Conservation (phyloP, 805 yeast genomes). For the Starmerella khaoyaiensis region DNA sequence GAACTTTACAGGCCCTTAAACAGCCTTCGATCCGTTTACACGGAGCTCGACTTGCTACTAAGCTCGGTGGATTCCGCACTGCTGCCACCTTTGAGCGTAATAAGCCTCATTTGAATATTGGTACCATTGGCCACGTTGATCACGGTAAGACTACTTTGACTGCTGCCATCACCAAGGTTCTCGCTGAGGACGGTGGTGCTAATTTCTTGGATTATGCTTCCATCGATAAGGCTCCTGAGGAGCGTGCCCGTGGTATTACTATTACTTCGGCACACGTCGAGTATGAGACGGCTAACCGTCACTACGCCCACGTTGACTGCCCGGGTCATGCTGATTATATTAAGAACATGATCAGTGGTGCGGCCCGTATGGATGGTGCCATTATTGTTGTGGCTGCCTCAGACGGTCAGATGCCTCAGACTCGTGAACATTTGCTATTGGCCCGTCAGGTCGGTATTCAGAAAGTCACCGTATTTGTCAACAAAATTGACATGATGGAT, state of each 20-base stretch:
- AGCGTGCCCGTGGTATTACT: constrained; percentile 98
- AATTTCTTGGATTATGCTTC: constrained; percentile 82
- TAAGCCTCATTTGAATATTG: constrained; percentile 93
- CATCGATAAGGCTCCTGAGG: constrained; percentile 97
- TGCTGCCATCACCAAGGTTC: constrained; percentile 94
- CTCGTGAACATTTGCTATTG: constrained; percentile 94
- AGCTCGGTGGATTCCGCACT: constrained; percentile 16
- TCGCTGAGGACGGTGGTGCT: constrained; percentile 83
- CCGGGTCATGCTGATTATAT: constrained; percentile 99
- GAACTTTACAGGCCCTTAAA: neutral
- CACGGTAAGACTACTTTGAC: constrained; percentile 98
- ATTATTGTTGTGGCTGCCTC: constrained; percentile 98
- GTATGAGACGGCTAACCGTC: constrained; percentile 88
- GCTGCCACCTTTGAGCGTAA: constrained; percentile 84
- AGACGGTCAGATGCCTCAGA: constrained; percentile 99
- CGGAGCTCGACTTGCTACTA: constrained; percentile 5
- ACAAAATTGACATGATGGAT: constrained; percentile 95
- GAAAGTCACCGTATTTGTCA: constrained; percentile 90
- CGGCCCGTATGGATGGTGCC: constrained; percentile 99
- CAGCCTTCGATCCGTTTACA: constrained; percentile 6
- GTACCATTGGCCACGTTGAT: constrained; percentile 98
- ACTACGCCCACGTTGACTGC: constrained; percentile 95
- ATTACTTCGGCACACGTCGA: constrained; percentile 97
- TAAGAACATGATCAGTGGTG: constrained; percentile 98
- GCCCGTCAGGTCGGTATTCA: constrained; percentile 99